A percentile compares a stretch with the other conserved stretches of the same genome.
These are phyloP conservation scores for Triangularia verruculosa DNA, from an alignment of 2,329 filamentous ascomycete species.

Conservation along the genomic window DNA sequence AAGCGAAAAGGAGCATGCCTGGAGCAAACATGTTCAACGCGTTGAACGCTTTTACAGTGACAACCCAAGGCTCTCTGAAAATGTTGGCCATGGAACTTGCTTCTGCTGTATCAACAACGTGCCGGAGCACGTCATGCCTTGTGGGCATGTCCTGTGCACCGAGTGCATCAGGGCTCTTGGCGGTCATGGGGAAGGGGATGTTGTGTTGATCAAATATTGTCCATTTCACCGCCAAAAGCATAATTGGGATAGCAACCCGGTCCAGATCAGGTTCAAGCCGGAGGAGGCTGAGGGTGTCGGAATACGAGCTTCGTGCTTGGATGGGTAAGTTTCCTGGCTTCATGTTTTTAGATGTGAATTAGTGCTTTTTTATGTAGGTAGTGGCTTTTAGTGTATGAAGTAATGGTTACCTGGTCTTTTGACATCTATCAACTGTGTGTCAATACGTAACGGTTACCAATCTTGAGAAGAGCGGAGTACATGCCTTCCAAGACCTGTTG, in stretches of 20 bases:
- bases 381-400: no score
- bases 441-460: no score
- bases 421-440: no score
- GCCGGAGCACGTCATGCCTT: slow-evolving; percentile 12
- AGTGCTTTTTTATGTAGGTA: no score
- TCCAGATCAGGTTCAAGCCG: slow-evolving; percentile 11
- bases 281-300: slow-evolving; percentile 6
- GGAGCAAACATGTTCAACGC: not conserved
- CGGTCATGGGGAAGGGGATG: not conserved
- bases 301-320: slow-evolving; percentile 4
- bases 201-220: slow-evolving; percentile 3
- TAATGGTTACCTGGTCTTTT: no score
- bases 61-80: not conserved
- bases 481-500: no score
- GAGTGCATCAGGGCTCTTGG: slow-evolving; percentile 9
- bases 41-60: not conserved
- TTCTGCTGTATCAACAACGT: slow-evolving; percentile 10
- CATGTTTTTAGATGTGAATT: no score
- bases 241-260: not conserved
- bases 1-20: not conserved
- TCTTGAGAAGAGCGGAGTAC: no score
- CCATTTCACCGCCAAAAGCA: not conserved
- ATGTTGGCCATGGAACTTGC: slow-evolving; percentile 9
- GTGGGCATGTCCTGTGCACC: slow-evolving; percentile 12
- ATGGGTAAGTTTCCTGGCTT: slow-evolving; percentile 8